phyloP scores from a whole-genome alignment of 768 basidiomycete genomes.

The Rhodotorula toruloides region DNA sequence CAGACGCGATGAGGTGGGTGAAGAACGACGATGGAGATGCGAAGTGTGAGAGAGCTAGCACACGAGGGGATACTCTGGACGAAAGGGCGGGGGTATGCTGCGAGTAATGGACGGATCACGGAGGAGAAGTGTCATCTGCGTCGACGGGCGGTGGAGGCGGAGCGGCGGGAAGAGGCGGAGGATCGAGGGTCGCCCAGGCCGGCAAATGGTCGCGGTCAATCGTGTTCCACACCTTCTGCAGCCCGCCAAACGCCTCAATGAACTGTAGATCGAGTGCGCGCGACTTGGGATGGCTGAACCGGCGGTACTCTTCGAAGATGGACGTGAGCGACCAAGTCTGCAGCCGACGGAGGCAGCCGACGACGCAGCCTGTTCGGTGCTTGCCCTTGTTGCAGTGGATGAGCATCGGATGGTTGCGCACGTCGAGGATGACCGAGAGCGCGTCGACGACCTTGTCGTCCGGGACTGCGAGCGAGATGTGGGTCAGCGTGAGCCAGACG shows the following conservation, averaged over 20 bases:
- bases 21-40: too few relatives aligned
- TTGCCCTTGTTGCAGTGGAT: constrained; percentile 53
- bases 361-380: constrained; percentile 51
- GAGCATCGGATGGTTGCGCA: constrained; percentile 47
- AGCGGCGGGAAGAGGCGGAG: not conserved
- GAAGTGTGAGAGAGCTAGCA: too few relatives aligned
- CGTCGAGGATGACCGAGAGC: constrained; percentile 47
- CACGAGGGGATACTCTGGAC: too few relatives aligned
- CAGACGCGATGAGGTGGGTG: too few relatives aligned
- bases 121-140: too few relatives aligned
- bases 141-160: not conserved
- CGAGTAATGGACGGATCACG: too few relatives aligned
- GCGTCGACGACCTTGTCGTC: constrained; percentile 49
- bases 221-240: constrained; percentile 6
- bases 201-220: constrained; percentile 5
- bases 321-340: constrained; percentile 46
- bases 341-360: constrained; percentile 48
- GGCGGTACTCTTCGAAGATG: constrained; percentile 45
- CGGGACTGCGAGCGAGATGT: constrained; percentile 42
- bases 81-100: too few relatives aligned
- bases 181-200: not conserved
- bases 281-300: constrained; percentile 47
- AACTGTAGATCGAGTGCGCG: constrained; percentile 49
- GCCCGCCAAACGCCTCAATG: constrained; percentile 46
- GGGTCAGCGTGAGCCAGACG: constrained; percentile 17